Evolutionary conservation across 2,329 filamentous ascomycete species (phyloP), one percentile per base, ranked within the genome.

Genomic region (Talaromyces pinophilus): DNA sequence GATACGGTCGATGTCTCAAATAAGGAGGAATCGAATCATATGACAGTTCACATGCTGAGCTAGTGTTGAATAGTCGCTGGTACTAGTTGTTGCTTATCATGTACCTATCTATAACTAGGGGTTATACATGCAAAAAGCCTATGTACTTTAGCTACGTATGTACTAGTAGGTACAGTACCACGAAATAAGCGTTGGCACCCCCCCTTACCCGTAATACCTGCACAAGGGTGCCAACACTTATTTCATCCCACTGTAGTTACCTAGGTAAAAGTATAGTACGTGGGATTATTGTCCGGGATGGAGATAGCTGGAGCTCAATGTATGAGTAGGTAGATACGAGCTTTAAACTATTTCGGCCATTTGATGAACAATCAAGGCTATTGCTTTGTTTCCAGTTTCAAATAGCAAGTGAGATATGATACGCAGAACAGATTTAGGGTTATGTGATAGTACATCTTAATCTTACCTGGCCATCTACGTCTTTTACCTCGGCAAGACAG

Each of bases 1-100:
- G 48, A 52, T 52, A 52, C 48, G 13, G 17, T 28, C 48, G 13
- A 52, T 52, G 48, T 52, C 17, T 52, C 48, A 52, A 52, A 52
- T 52, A 52, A 28, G 28, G 22, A 52, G 48, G 48, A 30, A 28
- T 28, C 13, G 13, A 10, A 52, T 52, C 48, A 52, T 28, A 52
- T 52, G 48, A 52, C 48, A 28, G 48, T 52, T 30, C 13, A 52
- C 13, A 13, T 52, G 48, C 48, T 15, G 25, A 52, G 48, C 48
- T 30, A 52, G 25, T 52, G 11, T 30, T 28, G 10, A 28, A 15
- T 52, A 28, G 25, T 52, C 15, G 13, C 22, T 52, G n/a, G n/a
- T 19, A 52, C 48, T 28, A 52, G 6, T 28, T 50, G 3, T 13
- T 30, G 48, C 13, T 52, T 52, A 8, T 28, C 22, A 13, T 52